Base-by-base conservation (phyloP, 1,139 yeast species). In the Meyerozyma smithsonii region DNA sequence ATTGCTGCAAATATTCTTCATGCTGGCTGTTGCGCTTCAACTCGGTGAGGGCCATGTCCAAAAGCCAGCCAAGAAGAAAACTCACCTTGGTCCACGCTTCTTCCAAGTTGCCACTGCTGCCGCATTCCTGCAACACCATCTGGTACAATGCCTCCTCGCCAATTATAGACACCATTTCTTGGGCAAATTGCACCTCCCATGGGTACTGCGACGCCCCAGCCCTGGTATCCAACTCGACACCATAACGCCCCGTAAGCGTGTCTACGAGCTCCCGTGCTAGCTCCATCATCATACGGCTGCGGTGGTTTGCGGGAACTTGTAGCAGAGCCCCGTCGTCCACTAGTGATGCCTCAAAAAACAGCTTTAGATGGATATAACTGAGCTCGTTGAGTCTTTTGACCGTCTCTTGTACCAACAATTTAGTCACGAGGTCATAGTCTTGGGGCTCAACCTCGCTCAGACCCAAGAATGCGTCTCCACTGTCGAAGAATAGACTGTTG, bases 401-500 rank as follows among this genome's bases (percentile, higher is more conserved):
- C 21, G 16, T 17, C 16, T 30, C 14, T n/a, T 16, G 20, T 5
- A 30, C 21, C 7, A 30, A 14, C 8, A 30, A 4, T 4, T 5
- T 8, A 11, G 34, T 16, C 3, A 18, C 21, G 7, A 30, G 15
- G 12, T 30, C 34, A 14, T 30, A 30, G 21, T 30, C 34, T n/a
- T 18, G 34, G 3, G 21, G 20, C n/a, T 30, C 34, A 2, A 30
- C 20, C 10, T 30, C 34, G 8, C 15, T 16, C 20, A 18, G 15
- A 8, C 21, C 21, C 21, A 30, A 30, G 21, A 30, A 16, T 3
- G 34, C 20, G 10, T 30, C 34, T 8, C 34, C 34, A 3, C 12
- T 18, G 7, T 18, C 21, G 36, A 50, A 50, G 33, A 49, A 48
- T 11, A 58, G 41, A 1, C 62, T 46, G 43, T 61, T 47, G 36